These are phyloP conservation scores for Nothomitra cinnamomea DNA, from an alignment of 2,329 filamentous ascomycete species.

Conservation along the genomic window DNA sequence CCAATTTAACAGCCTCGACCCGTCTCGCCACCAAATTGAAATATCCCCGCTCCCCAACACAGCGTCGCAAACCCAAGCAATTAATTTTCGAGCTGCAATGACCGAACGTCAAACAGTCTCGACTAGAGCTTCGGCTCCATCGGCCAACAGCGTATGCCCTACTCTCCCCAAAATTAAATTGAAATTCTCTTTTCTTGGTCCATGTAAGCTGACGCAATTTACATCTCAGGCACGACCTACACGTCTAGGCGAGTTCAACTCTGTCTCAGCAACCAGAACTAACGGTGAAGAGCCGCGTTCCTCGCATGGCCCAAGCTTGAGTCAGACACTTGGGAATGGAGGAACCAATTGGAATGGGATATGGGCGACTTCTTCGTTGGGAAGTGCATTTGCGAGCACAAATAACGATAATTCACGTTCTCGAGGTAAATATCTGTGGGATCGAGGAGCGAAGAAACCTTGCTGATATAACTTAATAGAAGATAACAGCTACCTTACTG, in stretches of 20 bases:
- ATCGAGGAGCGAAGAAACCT: not conserved
- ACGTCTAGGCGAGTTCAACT: not conserved
- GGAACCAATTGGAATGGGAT: conserved; percentile 4
- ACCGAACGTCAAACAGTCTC: not conserved
- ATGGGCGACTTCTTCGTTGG: conserved; percentile 1
- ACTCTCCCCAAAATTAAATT: too few relatives aligned
- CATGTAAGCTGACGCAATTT: not conserved
- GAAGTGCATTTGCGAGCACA: not conserved
- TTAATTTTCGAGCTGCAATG: not conserved
- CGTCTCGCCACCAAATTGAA: not conserved
- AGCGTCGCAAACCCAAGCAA: not conserved
- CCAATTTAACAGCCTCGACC: not conserved
- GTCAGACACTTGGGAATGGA: conserved; percentile 3
- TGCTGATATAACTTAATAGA: conserved; percentile 1
- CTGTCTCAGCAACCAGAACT: not conserved
- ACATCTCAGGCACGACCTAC: not conserved
- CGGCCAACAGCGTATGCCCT: not conserved
- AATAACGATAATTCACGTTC: conserved; percentile 1
- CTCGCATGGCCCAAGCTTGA: not conserved
- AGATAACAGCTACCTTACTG: conserved; percentile 11
- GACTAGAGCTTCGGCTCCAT: not conserved
- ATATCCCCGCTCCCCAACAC: not conserved
- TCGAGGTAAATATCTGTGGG: not conserved
- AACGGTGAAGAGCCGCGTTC: conserved; percentile 4
- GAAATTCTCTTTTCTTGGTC: not conserved